These are phyloP conservation scores for Cryptosporidium xiaoi DNA, from an alignment of 169 alveolate genomes.

Conservation along the genomic window DNA sequence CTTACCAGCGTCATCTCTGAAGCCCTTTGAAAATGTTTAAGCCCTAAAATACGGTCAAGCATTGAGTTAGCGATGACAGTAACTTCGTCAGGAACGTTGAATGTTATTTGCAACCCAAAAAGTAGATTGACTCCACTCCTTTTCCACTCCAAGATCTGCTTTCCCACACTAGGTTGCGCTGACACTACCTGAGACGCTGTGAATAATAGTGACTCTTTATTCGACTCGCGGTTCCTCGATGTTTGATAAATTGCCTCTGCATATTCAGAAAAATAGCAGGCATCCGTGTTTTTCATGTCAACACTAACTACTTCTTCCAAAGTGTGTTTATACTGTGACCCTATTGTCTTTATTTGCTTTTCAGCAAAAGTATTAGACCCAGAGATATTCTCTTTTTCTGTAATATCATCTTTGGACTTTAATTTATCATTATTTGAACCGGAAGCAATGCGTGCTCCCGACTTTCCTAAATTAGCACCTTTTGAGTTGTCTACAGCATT, in stretches of 20 bases:
- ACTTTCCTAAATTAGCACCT: slow-evolving; percentile 21
- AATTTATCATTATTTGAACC: slow-evolving; percentile 24
- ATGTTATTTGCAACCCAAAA: slow-evolving; percentile 63
- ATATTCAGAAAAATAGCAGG: slow-evolving; percentile 65
- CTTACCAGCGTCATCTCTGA: slow-evolving; percentile 74
- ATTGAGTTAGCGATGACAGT: slow-evolving; percentile 70
- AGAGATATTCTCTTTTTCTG: slow-evolving; percentile 2
- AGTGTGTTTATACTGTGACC: slow-evolving; percentile 45
- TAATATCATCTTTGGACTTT: slow-evolving; percentile 1
- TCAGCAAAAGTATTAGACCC: slow-evolving; percentile 41
- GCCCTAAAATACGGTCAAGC: slow-evolving; percentile 74
- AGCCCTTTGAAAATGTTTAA: slow-evolving; percentile 70
- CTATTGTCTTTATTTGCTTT: slow-evolving; percentile 47
- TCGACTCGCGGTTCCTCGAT: slow-evolving; percentile 55
- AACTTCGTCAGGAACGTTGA: slow-evolving; percentile 71
- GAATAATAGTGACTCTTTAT: slow-evolving; percentile 44
- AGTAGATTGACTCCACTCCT: slow-evolving; percentile 67
- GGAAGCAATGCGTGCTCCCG: slow-evolving; percentile 6
- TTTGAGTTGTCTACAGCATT: slow-evolving; percentile 19
- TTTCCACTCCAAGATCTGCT: slow-evolving; percentile 70
- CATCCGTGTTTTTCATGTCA: slow-evolving; percentile 58
- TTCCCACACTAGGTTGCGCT: slow-evolving; percentile 73
- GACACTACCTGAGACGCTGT: slow-evolving; percentile 72
- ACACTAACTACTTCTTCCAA: slow-evolving; percentile 47
- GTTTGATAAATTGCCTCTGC: slow-evolving; percentile 74